Evolutionary conservation across 2,329 filamentous ascomycete species (phyloP), one percentile per base, ranked within the genome.

Genomic region (Cladosporium sp.): DNA sequence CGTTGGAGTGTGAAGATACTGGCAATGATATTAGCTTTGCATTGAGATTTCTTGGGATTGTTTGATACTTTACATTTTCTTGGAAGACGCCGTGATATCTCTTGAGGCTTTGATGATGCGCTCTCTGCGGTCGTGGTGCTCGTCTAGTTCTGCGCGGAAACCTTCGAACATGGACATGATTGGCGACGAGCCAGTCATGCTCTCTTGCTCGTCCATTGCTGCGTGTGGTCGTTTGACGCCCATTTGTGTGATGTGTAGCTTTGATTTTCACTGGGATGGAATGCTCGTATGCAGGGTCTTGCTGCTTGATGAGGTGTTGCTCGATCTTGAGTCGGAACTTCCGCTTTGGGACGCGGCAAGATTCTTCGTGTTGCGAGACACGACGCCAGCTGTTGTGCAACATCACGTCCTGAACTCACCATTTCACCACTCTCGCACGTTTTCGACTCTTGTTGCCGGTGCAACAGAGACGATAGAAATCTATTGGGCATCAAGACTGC

Each of bases 121-220:
- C 81, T 97, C 93, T 65, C 93, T 87, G 18, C 95, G 89, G 79
- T 98, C 95, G 78, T 99, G 92, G 77, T 98, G 94, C 79, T 95
- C 88, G 75, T 99, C 95, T 32, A 99, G 84, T 79, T 97, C 93
- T 74, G 90, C 85, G 61, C 93, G 90, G 77, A 98, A 97, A 8
- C 78, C 81, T 78, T 92, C 90, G 77, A 99, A 99, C 85, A 98
- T 93, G 70, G 88, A 77, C 68, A 85, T 77, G 68, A 84, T 83
- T 1, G 81, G 80, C 65, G 82, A 83, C 4, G 76, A 70, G 59
- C 66, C 51, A 54, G 65, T 32, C 1, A 30, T 62, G 28, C 24
- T 63, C 30, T 58, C 47, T 62, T 36, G 62, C 24, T 49, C 44
- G 34, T 34, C 62, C 67, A 68, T 68, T 36, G 65, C 58, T 26